phyloP scores from a whole-genome alignment of 2,329 filamentous ascomycete species.

The Botrytis sinoallii region DNA sequence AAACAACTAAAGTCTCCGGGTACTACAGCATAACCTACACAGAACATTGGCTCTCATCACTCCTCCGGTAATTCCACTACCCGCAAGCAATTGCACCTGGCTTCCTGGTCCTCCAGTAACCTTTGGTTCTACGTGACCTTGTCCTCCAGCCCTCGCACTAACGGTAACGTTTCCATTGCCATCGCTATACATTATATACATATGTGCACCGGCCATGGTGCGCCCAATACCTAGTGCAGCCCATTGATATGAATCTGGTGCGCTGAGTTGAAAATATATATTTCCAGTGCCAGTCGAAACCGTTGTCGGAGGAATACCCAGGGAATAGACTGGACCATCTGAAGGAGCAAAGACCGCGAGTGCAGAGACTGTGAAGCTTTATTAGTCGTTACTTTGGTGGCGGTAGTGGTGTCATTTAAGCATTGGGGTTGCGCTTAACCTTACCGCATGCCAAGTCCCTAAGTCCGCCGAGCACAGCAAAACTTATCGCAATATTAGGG shows the following conservation, averaged over 20 bases:
- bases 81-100: constrained; percentile 47
- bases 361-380: not conserved
- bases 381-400: not conserved
- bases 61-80: constrained; percentile 50
- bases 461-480: not conserved
- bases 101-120: constrained; percentile 41
- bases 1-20: not conserved
- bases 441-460: not conserved
- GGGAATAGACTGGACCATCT: constrained; percentile 26
- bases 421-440: not conserved
- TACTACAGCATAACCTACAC: constrained; percentile 39
- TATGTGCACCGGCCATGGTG: constrained; percentile 53
- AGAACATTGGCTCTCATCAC: constrained; percentile 55
- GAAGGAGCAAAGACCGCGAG: not conserved
- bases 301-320: constrained; percentile 26
- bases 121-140: constrained; percentile 45
- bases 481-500: not conserved
- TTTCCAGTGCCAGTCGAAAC: constrained; percentile 41
- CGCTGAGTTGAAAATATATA: constrained; percentile 56
- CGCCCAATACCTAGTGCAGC: constrained; percentile 54
- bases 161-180: constrained; percentile 52
- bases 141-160: constrained; percentile 46
- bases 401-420: not conserved
- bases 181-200: constrained; percentile 57
- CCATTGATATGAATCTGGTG: constrained; percentile 52